Percentiles rank a stretch among this genome's conserved stretches.
phyloP scores from a whole-genome alignment of 140 eudicot species.

The Oenanthe javanica region DNA sequence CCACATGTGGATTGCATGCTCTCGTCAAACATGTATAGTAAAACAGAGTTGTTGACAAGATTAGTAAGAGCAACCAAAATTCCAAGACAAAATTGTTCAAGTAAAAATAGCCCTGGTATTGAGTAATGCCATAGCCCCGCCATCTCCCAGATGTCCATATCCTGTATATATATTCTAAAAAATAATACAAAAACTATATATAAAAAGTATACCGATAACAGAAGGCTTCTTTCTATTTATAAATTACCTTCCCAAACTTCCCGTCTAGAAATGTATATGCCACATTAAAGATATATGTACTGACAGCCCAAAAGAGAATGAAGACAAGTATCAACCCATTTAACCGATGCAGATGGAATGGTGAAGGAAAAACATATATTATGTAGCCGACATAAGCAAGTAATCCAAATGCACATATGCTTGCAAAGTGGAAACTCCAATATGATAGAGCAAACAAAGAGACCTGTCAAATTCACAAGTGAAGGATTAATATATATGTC shows the following conservation, averaged over 20 bases:
- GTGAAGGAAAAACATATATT: conserved; percentile 76
- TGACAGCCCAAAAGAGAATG: conserved; percentile 88
- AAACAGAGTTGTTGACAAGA: conserved; percentile 90
- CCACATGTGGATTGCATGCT: conserved; percentile 35
- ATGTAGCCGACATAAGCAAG: conserved; percentile 90
- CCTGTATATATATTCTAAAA: conserved; percentile 34
- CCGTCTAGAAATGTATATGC: conserved; percentile 58
- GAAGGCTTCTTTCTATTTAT: neutral
- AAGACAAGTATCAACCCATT: conserved; percentile 80
- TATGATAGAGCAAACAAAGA: conserved; percentile 85
- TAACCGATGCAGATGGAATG: conserved; percentile 79
- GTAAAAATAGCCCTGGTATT: conserved; percentile 82
- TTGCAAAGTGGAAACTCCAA: conserved; percentile 31
- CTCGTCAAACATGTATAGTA: conserved; percentile 66
- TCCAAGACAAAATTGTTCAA: conserved; percentile 93
- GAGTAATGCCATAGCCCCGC: conserved; percentile 93
- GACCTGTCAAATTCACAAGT: conserved; percentile 63
- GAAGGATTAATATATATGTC: conserved; percentile 28
- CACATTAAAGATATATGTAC: conserved; percentile 83
- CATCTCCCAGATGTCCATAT: conserved; percentile 91
- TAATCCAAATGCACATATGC: conserved; percentile 56
- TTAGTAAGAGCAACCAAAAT: conserved; percentile 84
- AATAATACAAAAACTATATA: conserved; percentile 8
- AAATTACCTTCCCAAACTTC: conserved; percentile 65
- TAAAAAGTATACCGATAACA: neutral